These are phyloP conservation scores for Phaeotremella fagi DNA, from an alignment of 768 basidiomycete species.

Conservation along the genomic window DNA sequence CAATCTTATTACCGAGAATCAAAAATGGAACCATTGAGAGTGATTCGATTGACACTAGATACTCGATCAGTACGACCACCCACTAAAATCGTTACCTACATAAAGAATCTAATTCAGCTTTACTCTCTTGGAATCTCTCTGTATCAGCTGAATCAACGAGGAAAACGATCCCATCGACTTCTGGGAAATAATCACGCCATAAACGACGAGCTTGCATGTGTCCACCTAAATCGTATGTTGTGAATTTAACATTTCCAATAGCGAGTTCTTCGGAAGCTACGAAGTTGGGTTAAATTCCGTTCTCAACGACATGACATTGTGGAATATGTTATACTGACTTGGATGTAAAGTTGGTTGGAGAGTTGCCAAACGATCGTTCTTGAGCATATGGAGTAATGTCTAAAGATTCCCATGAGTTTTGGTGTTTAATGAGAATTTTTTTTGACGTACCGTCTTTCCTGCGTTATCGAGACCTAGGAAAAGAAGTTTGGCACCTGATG, in stretches of 20 bases:
- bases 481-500: constrained; percentile 77
- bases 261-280: constrained; percentile 98
- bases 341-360: constrained; percentile 98
- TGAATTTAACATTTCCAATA: constrained; percentile 98
- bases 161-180: constrained; percentile 98
- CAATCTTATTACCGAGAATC: constrained; percentile 98
- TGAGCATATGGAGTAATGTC: constrained; percentile 98
- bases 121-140: constrained; percentile 93
- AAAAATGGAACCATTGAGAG: constrained; percentile 96
- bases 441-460: constrained; percentile 88
- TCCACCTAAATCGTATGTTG: constrained; percentile 95
- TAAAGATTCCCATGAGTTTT: constrained; percentile 43
- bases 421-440: too few relatives aligned
- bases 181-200: constrained; percentile 99
- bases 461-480: constrained; percentile 99
- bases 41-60: constrained; percentile 78
- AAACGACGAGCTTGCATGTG: constrained; percentile 98
- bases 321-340: constrained; percentile 57
- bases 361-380: constrained; percentile 96
- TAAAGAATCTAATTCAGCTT: constrained; percentile 93
- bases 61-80: neutral
- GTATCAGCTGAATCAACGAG: constrained; percentile 95
- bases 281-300: neutral
- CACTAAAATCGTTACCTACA: constrained; percentile 39
- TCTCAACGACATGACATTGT: neutral